Evolutionary conservation across 331 rosid genomes (phyloP), one percentile per base, ranked within the genome.

Genomic region (Malus hybrid): DNA sequence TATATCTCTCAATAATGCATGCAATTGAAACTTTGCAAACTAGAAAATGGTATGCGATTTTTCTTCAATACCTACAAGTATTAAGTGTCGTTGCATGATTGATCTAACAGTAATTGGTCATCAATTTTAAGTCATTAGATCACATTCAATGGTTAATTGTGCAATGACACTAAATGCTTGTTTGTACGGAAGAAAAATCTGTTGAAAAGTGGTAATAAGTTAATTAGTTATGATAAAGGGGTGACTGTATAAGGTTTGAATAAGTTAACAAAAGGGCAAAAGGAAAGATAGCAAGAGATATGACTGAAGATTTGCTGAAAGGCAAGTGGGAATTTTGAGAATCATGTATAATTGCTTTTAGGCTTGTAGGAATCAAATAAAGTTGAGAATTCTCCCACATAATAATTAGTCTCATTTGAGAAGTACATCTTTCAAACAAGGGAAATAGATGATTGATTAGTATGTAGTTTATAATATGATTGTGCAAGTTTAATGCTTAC

Each of bases 221-320:
- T 6, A 27, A 14, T 73, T 15, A 29, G 44, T 16, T 24, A 10
- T 16, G 31, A 59, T 39, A 20, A 6, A 7, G 24, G 64, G n/a
- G 31, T 72, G 12, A 39, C 73, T 32, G 20, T 39, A 39, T 65
- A 54, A 11, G 44, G 29, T 75, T 54, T 27, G 64, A 70, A 28
- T 6, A 50, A 27, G 74, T 33, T 14, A 24, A 7, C 15, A 70
- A 79, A 39, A 39, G 44, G 44, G 44, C 11, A 39, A 39, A 39
- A 39, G 44, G 44, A 69, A 39, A 65, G 57, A 64, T 42, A 18
- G 55, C 19, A 27, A 71, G 60, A 70, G 57, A 76, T 77, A 69
- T 80, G 57, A 78, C 83, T 66, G 83, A 71, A 79, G 86, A 85
- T 86, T 79, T 88, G 80, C 50, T 57, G 33, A 76, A 76, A 72